phyloP scores from a whole-genome alignment of 805 yeast genomes.

The Zygotorulaspora danielsina region DNA sequence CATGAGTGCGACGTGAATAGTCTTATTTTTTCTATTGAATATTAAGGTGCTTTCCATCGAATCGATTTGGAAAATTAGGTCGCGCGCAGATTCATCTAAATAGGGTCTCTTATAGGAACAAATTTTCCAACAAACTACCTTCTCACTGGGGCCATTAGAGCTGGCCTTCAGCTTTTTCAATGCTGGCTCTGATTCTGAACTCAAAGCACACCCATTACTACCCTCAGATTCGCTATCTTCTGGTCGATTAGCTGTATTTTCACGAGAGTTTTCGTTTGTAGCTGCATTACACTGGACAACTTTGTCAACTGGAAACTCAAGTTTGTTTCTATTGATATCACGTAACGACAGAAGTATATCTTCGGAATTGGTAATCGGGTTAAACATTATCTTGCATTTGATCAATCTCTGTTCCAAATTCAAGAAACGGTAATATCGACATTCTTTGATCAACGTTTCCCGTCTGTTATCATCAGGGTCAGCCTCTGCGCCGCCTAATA shows the following conservation, averaged over 20 bases:
- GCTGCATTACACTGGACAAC: not conserved
- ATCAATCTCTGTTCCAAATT: constrained; percentile 69
- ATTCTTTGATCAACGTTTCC: constrained; percentile 56
- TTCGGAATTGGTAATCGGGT: constrained; percentile 48
- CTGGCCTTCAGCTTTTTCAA: constrained; percentile 14
- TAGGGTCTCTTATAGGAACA: constrained; percentile 45
- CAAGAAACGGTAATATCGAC: constrained; percentile 69
- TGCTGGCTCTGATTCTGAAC: constrained; percentile 15
- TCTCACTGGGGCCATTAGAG: constrained; percentile 8
- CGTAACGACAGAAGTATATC: constrained; percentile 53
- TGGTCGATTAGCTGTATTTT: not conserved
- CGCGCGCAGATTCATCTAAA: constrained; percentile 39
- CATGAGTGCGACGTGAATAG: constrained; percentile 22
- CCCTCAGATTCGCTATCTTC: not conserved
- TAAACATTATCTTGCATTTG: constrained; percentile 45
- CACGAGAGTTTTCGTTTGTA: not conserved
- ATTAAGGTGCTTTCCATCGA: constrained; percentile 31
- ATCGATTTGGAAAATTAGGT: constrained; percentile 42
- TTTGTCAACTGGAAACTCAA: constrained; percentile 13
- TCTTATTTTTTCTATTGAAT: constrained; percentile 31
- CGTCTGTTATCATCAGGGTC: constrained; percentile 56
- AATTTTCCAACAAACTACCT: constrained; percentile 12
- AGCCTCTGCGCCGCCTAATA: constrained; percentile 52
- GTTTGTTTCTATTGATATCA: constrained; percentile 44
- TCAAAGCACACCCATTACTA: not conserved